phyloP scores from a whole-genome alignment of 352 stramenopile genomes.

The Peronosclerospora sorghi region DNA sequence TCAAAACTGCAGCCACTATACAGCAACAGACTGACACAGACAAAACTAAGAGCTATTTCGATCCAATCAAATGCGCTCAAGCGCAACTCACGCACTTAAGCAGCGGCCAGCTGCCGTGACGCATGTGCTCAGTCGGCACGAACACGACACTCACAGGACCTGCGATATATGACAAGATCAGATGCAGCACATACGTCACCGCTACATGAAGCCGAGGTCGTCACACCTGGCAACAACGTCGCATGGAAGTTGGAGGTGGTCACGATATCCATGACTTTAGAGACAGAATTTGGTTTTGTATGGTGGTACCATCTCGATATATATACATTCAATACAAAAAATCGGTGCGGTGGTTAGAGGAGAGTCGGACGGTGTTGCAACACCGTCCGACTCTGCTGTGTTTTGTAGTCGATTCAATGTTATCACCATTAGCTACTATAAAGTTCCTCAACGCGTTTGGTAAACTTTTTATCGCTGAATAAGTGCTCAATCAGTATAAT shows the following conservation, averaged over 20 bases:
- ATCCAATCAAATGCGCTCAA: conserved; percentile 10
- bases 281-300: too few relatives aligned
- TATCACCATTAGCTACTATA: too few relatives aligned
- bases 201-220: background rate
- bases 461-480: too few relatives aligned
- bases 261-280: conserved; percentile 15
- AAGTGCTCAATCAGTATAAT: too few relatives aligned
- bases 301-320: too few relatives aligned
- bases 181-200: background rate
- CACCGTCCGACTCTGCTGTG: too few relatives aligned
- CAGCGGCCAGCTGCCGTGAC: conserved; percentile 64
- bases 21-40: conserved; percentile 44
- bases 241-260: conserved; percentile 86
- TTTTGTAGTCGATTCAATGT: too few relatives aligned
- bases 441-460: too few relatives aligned
- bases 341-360: too few relatives aligned
- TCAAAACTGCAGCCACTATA: conserved; percentile 77
- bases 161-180: conserved; percentile 7
- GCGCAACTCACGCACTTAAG: conserved; percentile 55
- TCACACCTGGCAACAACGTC: conserved; percentile 65
- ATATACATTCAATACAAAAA: too few relatives aligned
- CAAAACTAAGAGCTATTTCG: background rate
- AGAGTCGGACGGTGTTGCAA: too few relatives aligned
- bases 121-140: conserved; percentile 55
- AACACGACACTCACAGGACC: conserved; percentile 73